Conservation (phyloP, 495 filamentous ascomycete genomes). For the Aspergillus sclerotioniger region DNA sequence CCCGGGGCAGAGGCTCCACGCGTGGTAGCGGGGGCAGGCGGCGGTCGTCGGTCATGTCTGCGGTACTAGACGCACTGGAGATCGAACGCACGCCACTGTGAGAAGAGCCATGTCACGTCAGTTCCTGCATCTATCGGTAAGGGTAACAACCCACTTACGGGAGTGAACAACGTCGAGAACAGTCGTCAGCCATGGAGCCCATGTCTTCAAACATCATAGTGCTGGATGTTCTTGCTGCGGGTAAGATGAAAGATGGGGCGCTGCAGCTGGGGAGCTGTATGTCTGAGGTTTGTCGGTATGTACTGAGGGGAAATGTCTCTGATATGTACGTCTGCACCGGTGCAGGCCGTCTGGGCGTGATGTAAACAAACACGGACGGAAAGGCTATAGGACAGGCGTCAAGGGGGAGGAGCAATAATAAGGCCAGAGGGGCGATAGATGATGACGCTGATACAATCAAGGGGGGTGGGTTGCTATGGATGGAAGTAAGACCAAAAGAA, state of each 20-base stretch:
- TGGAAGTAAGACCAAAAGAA: constrained; percentile 7
- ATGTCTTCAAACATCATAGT: constrained; percentile 38
- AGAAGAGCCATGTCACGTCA: constrained; percentile 10
- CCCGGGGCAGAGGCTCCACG: constrained; percentile 41
- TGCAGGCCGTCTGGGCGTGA: constrained; percentile 9
- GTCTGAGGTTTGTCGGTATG: constrained; percentile 7
- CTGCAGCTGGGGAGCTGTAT: constrained; percentile 17
- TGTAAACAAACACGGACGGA: constrained; percentile 1
- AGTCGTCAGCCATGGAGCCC: constrained; percentile 31
- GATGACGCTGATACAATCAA: constrained; percentile 16
- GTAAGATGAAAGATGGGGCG: neutral
- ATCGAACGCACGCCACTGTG: constrained; percentile 21
- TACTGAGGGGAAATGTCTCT: neutral
- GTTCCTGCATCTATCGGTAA: constrained; percentile 7
- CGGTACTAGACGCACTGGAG: constrained; percentile 15
- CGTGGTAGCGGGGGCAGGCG: constrained; percentile 45
- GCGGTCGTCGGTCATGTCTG: constrained; percentile 34
- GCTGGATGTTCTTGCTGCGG: neutral
- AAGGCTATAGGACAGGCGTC: constrained; percentile 6
- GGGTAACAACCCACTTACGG: constrained; percentile 34
- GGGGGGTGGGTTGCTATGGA: constrained; percentile 13
- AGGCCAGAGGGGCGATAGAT: constrained; percentile 1
- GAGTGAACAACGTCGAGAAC: constrained; percentile 37
- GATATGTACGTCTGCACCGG: constrained; percentile 7
- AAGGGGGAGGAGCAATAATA: constrained; percentile 5